phyloP scores from a whole-genome alignment of 2,329 filamentous ascomycete genomes.

The Phyllosticta paracitricarpa region DNA sequence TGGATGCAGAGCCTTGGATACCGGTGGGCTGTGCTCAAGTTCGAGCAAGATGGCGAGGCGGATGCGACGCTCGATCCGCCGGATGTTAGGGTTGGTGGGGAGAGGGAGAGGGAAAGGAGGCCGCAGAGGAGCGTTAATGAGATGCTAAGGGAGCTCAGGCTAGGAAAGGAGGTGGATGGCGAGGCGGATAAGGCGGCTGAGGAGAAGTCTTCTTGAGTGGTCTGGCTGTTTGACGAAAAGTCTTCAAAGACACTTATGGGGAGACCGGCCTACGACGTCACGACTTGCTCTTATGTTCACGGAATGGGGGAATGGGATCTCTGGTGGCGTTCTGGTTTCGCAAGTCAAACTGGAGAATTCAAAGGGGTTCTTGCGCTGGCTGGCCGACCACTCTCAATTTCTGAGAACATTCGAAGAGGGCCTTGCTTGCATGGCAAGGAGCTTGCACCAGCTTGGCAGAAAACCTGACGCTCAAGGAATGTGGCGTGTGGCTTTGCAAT shows the following conservation, averaged over 20 bases:
- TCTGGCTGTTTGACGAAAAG: neutral
- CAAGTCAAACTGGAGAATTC: no score
- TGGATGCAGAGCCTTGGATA: conserved; percentile 19
- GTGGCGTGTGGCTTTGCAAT: no score
- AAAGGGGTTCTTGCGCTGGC: no score
- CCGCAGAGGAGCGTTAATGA: conserved; percentile 20
- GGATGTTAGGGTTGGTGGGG: conserved; percentile 13
- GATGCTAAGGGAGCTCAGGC: conserved; percentile 17
- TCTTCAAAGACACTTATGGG: neutral
- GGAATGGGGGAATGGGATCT: no score
- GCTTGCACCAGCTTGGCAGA: no score
- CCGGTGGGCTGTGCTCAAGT: conserved; percentile 23
- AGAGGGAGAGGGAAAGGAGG: neutral
- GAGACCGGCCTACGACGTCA: no score
- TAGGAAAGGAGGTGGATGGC: neutral
- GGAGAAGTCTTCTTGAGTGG: neutral
- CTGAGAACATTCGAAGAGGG: no score
- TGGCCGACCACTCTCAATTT: no score
- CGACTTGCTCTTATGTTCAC: no score
- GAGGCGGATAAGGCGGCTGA: neutral
- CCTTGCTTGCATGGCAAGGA: no score
- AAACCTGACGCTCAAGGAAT: no score
- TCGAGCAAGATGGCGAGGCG: conserved; percentile 16
- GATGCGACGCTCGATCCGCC: conserved; percentile 16
- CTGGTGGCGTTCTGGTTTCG: no score